Conservation (phyloP, 371 early-diverging fungal species). For the Apophysomyces sp. region DNA sequence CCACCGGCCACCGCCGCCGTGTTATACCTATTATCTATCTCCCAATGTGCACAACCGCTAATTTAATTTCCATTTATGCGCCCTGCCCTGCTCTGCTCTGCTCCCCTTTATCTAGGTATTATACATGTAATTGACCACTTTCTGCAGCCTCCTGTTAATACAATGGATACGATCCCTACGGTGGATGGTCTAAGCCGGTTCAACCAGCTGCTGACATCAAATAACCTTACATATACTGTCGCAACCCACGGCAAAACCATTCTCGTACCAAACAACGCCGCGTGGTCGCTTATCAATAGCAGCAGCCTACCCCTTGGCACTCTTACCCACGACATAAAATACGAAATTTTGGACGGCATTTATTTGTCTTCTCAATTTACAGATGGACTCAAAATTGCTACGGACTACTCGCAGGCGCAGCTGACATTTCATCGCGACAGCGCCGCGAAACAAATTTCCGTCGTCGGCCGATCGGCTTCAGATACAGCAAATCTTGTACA, state of each 20-base stretch:
- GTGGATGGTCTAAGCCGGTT: slow-evolving; percentile 12
- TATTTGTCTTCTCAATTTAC: not conserved
- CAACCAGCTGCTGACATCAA: slow-evolving; percentile 18
- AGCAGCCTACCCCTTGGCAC: slow-evolving; percentile 13
- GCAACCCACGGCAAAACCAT: slow-evolving; percentile 16
- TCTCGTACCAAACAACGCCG: slow-evolving; percentile 16
- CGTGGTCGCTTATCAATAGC: slow-evolving; percentile 7
- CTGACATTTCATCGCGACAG: not conserved
- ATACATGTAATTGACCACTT: slow-evolving; percentile 18
- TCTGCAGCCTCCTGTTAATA: slow-evolving; percentile 15
- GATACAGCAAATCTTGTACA: slow-evolving; percentile 6
- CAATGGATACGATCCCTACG: slow-evolving; percentile 15
- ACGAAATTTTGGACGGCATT: slow-evolving; percentile 61
- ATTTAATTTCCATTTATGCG: not conserved
- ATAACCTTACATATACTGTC: slow-evolving; percentile 17
- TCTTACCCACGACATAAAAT: slow-evolving; percentile 50
- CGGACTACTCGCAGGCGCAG: not conserved
- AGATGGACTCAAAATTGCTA: not conserved
- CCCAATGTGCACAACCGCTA: not conserved
- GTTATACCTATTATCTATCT: no score
- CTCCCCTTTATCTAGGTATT: slow-evolving; percentile 10
- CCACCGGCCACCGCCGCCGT: no score
- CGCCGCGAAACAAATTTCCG: not conserved
- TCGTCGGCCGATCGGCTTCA: not conserved
- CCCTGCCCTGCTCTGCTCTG: not conserved